phyloP scores from a whole-genome alignment of 78 protist genomes.

The Dictyostelium firmibasis region DNA sequence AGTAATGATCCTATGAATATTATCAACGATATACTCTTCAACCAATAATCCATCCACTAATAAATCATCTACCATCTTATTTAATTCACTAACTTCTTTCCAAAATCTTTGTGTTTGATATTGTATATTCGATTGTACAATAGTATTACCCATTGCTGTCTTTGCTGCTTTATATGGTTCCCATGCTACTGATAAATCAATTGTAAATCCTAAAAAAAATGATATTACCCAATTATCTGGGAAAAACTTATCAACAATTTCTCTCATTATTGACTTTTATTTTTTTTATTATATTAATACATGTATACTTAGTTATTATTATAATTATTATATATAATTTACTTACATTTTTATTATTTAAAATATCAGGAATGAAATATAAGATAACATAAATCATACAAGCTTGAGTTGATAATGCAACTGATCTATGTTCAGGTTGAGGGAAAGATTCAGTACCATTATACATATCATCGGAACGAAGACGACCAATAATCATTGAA shows the following conservation, averaged over 20 bases:
- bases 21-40: conserved; percentile 92
- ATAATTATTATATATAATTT: neutral
- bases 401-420: conserved; percentile 97
- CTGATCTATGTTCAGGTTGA: conserved; percentile 97
- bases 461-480: conserved; percentile 97
- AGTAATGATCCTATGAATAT: conserved; percentile 77
- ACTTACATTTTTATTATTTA: conserved; percentile 73
- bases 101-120: conserved; percentile 49
- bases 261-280: conserved; percentile 94
- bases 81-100: conserved; percentile 50
- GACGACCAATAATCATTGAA: conserved; percentile 91
- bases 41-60: conserved; percentile 87
- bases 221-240: conserved; percentile 98
- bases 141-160: conserved; percentile 93
- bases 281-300: neutral
- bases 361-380: conserved; percentile 94
- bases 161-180: conserved; percentile 94
- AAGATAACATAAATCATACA: conserved; percentile 95
- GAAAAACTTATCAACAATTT: conserved; percentile 97
- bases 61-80: conserved; percentile 10
- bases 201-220: conserved; percentile 95
- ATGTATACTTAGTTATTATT: neutral
- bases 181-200: conserved; percentile 95
- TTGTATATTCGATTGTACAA: conserved; percentile 22
- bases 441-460: conserved; percentile 91